Conservation (phyloP, 1,284 basidiomycete species). For the Boletus calvinii region DNA sequence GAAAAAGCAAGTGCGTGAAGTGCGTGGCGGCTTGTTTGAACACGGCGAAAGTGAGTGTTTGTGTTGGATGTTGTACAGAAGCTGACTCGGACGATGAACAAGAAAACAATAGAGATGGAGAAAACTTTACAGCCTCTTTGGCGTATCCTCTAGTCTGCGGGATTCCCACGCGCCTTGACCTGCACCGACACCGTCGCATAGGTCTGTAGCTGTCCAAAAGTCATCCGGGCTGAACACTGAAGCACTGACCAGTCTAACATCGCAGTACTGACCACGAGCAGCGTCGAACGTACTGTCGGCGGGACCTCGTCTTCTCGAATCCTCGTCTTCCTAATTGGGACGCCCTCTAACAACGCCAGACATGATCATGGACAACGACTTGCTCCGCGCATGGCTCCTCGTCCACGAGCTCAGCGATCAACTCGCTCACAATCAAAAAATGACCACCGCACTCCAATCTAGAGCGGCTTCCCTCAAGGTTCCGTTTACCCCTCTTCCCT, state of each 20-base stretch:
- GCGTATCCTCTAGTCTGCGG: background rate
- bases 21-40: conserved; percentile 6
- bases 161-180: conserved; percentile 19
- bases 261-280: background rate
- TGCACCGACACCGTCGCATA: background rate
- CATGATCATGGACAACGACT: conserved; percentile 65
- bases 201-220: background rate
- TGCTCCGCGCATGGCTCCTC: conserved; percentile 74
- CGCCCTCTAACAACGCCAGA: background rate
- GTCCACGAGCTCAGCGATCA: conserved; percentile 85
- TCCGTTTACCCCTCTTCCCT: conserved; percentile 34
- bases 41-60: conserved; percentile 29
- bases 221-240: background rate
- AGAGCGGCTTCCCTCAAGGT: conserved; percentile 85
- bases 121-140: background rate
- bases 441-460: conserved; percentile 69
- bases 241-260: background rate
- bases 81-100: conserved; percentile 11
- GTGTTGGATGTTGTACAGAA: conserved; percentile 31
- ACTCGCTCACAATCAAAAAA: conserved; percentile 81
- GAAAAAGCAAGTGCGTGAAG: conserved; percentile 14
- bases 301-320: conserved; percentile 8
- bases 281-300: background rate
- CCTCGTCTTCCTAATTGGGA: conserved; percentile 10
- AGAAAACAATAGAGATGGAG: background rate